Evolutionary conservation across 768 basidiomycete species (phyloP).

Genomic region (Phallus indusiatus): DNA sequence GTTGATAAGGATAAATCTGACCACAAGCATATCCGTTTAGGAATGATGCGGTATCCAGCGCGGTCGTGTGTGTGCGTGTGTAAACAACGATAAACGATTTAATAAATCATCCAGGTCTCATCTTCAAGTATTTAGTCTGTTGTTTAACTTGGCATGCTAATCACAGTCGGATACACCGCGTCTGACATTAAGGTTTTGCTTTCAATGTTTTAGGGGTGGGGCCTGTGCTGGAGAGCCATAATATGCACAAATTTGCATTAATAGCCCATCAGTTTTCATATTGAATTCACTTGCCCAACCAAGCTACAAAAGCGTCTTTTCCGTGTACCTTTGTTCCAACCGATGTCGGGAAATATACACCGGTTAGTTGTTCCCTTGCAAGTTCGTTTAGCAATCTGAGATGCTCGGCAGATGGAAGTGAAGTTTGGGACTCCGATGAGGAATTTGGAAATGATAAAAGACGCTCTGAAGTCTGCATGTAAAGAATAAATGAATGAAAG

Average conservation of each 20-base stretch:
- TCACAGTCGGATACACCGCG: too few species aligned
- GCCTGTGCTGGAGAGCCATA: too few species aligned
- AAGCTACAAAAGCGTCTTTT: conserved; percentile 3
- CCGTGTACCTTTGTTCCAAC: conserved; percentile 1
- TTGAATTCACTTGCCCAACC: neutral
- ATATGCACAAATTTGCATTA: neutral
- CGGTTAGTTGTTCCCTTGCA: conserved; percentile 60
- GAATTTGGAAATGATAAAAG: conserved; percentile 38
- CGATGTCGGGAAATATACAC: conserved; percentile 33
- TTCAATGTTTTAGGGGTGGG: too few species aligned
- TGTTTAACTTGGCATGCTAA: too few species aligned
- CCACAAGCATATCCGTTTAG: neutral
- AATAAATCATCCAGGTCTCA: too few species aligned
- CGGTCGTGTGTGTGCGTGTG: neutral
- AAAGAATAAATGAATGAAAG: neutral
- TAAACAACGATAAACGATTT: too few species aligned
- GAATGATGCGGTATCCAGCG: neutral
- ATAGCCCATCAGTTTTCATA: neutral
- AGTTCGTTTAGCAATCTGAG: conserved; percentile 56
- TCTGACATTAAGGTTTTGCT: too few species aligned
- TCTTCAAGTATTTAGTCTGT: too few species aligned
- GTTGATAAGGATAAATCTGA: neutral
- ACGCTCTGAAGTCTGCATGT: conserved; percentile 47
- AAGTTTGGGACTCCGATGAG: conserved; percentile 37
- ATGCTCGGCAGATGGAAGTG: conserved; percentile 37